Evolutionary conservation across 2,329 filamentous ascomycete genomes (phyloP), one percentile per base, ranked within the genome.

Genomic region (Aspergillus caelatus): DNA sequence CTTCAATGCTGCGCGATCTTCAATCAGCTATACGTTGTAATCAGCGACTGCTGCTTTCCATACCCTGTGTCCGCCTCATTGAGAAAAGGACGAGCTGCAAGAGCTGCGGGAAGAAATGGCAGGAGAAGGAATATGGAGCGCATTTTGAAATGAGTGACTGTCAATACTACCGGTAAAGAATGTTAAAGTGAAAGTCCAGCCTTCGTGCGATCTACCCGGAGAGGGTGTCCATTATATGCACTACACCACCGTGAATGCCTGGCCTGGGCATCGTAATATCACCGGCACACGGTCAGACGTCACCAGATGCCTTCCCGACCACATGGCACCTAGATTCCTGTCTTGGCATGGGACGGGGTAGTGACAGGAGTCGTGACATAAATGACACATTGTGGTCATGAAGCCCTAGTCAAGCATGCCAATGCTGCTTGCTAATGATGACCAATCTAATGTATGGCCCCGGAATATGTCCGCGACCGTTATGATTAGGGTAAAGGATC

Each of bases 11-110:
- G 12, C 6, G 2, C 14, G 11, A 1, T 7, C 26, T 34, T 45
- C 53, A 60, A 36, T 34, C 9, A 19, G 26, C 26, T 26, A 26
- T 26, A n/a, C 26, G 26, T 26, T 26, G 26, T 26, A 26, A 26
- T 5, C 26, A 26, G 26, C 26, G 26, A 26, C 26, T 26, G 3
- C 1, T 8, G 2, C 19, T 3, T 16, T 19, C 36, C 55, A 16
- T 60, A 64, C 60, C 58, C 62, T 11, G 62, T 64, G 45, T 62
- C 57, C 26, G 62, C 52, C 45, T 64, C 62, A 21, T 64, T 64
- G 28, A 64, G 60, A 10, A 64, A 64, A 3, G 62, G 62, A 8
- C 62, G 52, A 9, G 62, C 41, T 16, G 62, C 62, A 41, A 59
- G 8, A 28, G 62, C 62, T 14, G 46, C 59, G 1, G 55, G 48